Evolutionary conservation across 2,329 filamentous ascomycete genomes (phyloP).

Genomic region (Raffaelea albimanens): DNA sequence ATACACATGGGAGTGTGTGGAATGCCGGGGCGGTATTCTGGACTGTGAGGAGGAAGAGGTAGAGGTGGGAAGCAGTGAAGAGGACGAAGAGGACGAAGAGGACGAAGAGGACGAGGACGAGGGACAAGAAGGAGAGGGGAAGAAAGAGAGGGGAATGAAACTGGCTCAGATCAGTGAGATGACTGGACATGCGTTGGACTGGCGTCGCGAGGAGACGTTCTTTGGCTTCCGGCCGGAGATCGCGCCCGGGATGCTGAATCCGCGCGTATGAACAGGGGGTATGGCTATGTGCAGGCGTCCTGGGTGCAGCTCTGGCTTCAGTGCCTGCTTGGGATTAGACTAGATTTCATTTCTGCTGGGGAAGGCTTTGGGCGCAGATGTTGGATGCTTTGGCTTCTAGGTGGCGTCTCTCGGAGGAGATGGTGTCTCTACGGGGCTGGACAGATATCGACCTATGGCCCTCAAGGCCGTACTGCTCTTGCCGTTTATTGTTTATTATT

Average conservation of each 20-base stretch:
- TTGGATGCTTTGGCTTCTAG: too few species aligned
- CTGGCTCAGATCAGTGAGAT: constrained; percentile 9
- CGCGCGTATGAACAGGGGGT: not conserved
- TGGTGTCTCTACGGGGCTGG: too few species aligned
- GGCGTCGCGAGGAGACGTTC: constrained; percentile 25
- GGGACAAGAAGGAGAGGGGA: not conserved
- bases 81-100: not conserved
- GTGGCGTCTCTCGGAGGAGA: too few species aligned
- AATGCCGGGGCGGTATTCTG: constrained; percentile 26
- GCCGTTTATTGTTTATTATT: too few species aligned
- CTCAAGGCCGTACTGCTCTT: too few species aligned
- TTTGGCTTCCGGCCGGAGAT: constrained; percentile 15
- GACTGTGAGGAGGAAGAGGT: constrained; percentile 27
- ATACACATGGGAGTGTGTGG: constrained; percentile 7
- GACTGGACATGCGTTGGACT: constrained; percentile 23
- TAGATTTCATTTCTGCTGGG: too few species aligned
- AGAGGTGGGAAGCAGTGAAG: constrained; percentile 22
- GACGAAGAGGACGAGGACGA: not conserved
- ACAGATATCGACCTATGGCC: too few species aligned
- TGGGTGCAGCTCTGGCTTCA: too few species aligned
- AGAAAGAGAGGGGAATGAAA: too few species aligned
- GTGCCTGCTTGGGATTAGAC: too few species aligned
- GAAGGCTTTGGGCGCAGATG: too few species aligned
- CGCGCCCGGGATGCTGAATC: constrained; percentile 9
- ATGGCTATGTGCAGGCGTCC: too few species aligned